Base-by-base conservation (phyloP, 139 green algal species). In the Pleodorina starrii region DNA sequence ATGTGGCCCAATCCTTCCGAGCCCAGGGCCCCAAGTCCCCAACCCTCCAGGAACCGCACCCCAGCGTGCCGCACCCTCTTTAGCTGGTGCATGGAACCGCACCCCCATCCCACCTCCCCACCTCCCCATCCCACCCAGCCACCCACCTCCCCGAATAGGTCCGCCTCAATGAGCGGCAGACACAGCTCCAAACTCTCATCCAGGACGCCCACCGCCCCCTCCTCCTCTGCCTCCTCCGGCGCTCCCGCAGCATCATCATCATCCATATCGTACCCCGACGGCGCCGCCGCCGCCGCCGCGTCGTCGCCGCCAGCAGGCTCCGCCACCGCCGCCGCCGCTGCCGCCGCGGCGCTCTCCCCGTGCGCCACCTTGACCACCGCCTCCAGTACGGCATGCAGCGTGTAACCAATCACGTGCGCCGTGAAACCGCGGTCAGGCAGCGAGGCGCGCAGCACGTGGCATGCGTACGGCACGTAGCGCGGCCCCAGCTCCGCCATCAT, bases 341-440 rank as follows among this genome's bases (percentile, higher is more conserved):
- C 81, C 11, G 84, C 91, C 1, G 76, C 69, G 14, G 84, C 83
- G 25, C 40, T 66, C 59, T 66, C 10, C 12, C 40, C 60, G 59
- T 63, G 81, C 60, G 42, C 46, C 36, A 80, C 66, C 19, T 71
- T 51, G 9, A 93, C 83, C 54, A 93, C 63, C 1, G 87, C 95
- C 75, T 97, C 91, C 25, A 98, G 90, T 68, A 97, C 88, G 19
- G 95, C 93, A 80, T 98, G 94, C 81, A 97, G 69, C 2, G 97
- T 98, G 95, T 97, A 99, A 36, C 96, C 97, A 27, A 97, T 93
- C 27, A 99, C 95, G 72, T 99, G 97, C 6, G 95, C 94, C 6
- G 95, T 97, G 92, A 95, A 98, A n/a, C 97, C 97, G 42, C 85
- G 80, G 79, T 91, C 48, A 6, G 94, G 93, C 57, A 98, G 92